Conservation (phyloP, 2,329 filamentous ascomycete species). For the Didymella exigua region DNA sequence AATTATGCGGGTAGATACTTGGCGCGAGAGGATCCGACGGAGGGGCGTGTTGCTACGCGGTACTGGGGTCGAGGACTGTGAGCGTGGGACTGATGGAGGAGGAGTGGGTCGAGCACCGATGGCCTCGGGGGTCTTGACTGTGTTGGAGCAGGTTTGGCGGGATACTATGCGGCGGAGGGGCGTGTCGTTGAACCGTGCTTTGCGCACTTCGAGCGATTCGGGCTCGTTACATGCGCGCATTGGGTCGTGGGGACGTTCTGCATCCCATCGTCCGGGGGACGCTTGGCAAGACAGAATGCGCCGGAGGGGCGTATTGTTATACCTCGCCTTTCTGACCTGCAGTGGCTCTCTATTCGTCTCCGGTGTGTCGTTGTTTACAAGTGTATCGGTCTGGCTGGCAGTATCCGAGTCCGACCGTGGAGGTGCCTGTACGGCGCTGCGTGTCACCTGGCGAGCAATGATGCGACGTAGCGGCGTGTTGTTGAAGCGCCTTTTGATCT, state of each 20-base stretch:
- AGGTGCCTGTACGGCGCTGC: too few relatives aligned
- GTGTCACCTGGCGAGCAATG: neutral
- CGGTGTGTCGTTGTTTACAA: neutral
- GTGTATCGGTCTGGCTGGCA: conserved; percentile 2
- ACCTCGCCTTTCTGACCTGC: neutral
- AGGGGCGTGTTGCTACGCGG: conserved; percentile 11
- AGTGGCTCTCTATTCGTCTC: neutral
- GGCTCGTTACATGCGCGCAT: neutral
- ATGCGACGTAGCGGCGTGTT: conserved; percentile 13
- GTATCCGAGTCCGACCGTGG: neutral
- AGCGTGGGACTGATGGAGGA: neutral
- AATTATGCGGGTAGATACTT: neutral
- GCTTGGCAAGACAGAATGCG: conserved; percentile 5
- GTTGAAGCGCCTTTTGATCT: conserved; percentile 12
- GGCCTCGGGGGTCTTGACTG: neutral
- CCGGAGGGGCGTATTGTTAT: conserved; percentile 4
- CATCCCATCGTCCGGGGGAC: neutral
- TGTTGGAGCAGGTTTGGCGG: neutral
- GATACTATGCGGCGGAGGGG: conserved; percentile 9
- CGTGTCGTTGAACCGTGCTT: conserved; percentile 7
- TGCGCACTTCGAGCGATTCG: neutral
- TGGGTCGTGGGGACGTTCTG: accelerated
- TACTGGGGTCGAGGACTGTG: neutral
- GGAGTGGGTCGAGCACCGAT: neutral
- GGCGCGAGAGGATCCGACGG: conserved; percentile 6